A percentile compares a stretch with the other conserved stretches of the same genome.
Conservation (phyloP, 495 filamentous ascomycete genomes). For the Staphylotrichum longicolle region DNA sequence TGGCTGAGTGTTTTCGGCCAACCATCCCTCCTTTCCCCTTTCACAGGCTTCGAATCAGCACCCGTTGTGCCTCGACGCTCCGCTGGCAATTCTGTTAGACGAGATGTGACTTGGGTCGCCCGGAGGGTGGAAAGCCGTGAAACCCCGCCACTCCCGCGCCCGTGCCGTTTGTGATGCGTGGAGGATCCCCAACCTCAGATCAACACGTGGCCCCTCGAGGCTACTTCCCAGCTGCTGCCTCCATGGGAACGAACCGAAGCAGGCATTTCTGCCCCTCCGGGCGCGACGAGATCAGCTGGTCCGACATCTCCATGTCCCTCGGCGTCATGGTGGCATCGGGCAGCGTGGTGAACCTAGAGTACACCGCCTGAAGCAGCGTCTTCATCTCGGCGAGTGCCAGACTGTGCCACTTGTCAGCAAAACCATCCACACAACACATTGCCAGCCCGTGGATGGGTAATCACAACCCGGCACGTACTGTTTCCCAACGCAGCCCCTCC, state of each 20-base stretch:
- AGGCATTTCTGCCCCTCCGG: slow-evolving; percentile 56
- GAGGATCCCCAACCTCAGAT: no score
- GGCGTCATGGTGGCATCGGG: slow-evolving; percentile 52
- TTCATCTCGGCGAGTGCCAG: slow-evolving; percentile 68
- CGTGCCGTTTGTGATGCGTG: no score
- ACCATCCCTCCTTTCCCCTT: no score
- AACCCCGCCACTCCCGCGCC: no score
- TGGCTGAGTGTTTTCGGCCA: no score
- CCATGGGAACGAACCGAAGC: slow-evolving; percentile 38
- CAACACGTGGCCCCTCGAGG: no score
- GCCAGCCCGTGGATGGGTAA: neutral
- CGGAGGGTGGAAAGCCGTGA: no score
- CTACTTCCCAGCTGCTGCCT: neutral
- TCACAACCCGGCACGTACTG: slow-evolving; percentile 42
- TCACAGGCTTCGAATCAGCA: no score
- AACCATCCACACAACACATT: neutral
- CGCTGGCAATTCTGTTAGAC: no score
- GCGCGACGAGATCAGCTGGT: slow-evolving; percentile 60
- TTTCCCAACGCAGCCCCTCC: slow-evolving; percentile 56
- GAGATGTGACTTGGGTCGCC: no score
- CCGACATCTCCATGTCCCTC: slow-evolving; percentile 55
- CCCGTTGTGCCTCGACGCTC: no score
- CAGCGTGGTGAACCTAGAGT: slow-evolving; percentile 54
- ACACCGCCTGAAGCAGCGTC: slow-evolving; percentile 55
- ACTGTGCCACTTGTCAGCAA: slow-evolving; percentile 38